Evolutionary conservation across 805 yeast species (phyloP), one percentile per base, ranked within the genome.

Genomic region (Ogataea henricii): DNA sequence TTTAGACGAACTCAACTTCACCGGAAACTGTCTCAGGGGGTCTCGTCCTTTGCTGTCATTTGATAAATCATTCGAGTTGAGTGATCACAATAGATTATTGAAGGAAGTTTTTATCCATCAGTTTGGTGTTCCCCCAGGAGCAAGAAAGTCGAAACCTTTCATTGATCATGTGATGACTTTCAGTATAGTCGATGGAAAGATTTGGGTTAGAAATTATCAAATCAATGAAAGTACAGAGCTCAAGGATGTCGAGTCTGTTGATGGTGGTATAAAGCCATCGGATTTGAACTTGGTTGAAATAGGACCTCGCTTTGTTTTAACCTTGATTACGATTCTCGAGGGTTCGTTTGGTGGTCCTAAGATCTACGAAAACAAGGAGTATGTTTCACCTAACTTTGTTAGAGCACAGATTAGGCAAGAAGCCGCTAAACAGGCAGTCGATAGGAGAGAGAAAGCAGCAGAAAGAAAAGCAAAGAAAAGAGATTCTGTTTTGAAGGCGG

Each of bases 271-370:
- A 18, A 68, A 67, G 27, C 62, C 62, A 8, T 82, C 82, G 33
- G 89, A 89, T 53, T 68, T 88, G 53, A 82, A 89, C 14, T 75
- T 94, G 59, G 87, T 94, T 49, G 99, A 94, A 74, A 89, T 94
- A 58, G 99, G 99, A 3, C 99, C 99, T 44, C 81, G 99, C 68
- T 85, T 90, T 56, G 98, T 94, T 27, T 77, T 94, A 73, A 92
- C 98, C 2, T 83, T 86, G 54, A 91, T 94, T 57, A 84, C 95
- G 50, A 82, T 94, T 45, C 77, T 92, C 54, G 98, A 94, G 73
- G 99, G 99, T 41, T 89, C 97, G 1, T 94, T 94, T 61, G 92
- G 97, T 47, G 99, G 99, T 17, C 97, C 98, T 55, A 89, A 91
- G 77, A 90, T 94, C 56, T 94, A 89, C 70, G 98, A 94, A 64